A percentile compares a stretch with the other conserved stretches of the same genome.
phyloP scores from a whole-genome alignment of 108 stramenopile species.

The Fragilaria crotonensis region DNA sequence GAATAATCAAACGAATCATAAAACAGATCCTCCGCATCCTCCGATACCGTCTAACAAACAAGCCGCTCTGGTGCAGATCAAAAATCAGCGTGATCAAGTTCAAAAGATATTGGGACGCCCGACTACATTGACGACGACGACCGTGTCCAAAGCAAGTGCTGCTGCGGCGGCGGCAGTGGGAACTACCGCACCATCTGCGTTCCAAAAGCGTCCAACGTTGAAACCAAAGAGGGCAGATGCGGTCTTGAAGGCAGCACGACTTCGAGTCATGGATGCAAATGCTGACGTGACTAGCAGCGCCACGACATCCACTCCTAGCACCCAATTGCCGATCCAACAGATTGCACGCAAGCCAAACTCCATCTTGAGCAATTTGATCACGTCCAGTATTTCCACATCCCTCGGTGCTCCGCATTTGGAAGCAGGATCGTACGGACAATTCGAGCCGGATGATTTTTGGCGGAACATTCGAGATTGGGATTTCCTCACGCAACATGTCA shows the following conservation, averaged over 20 bases:
- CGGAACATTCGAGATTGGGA: slow-evolving; percentile 76
- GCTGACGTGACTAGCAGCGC: neutral
- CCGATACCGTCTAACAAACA: neutral
- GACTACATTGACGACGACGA: too few species aligned
- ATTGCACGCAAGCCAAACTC: neutral
- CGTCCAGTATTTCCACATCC: neutral
- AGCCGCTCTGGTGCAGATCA: neutral
- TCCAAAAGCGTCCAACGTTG: too few species aligned
- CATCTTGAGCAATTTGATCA: neutral
- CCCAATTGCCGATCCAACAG: neutral
- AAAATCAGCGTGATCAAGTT: neutral
- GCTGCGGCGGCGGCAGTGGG: too few species aligned
- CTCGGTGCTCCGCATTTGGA: neutral
- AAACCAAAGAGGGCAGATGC: neutral
- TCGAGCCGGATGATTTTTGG: slow-evolving; percentile 68
- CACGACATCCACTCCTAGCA: neutral
- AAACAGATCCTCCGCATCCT: neutral
- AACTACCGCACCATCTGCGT: too few species aligned
- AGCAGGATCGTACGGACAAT: neutral
- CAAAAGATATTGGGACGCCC: neutral
- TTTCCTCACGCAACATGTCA: slow-evolving; percentile 50
- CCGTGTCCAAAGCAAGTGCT: too few species aligned
- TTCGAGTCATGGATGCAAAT: neutral
- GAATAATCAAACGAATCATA: neutral
- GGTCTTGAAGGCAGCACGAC: neutral